Conservation (phyloP, 1,139 yeast genomes). For the Hansenula sp. region DNA sequence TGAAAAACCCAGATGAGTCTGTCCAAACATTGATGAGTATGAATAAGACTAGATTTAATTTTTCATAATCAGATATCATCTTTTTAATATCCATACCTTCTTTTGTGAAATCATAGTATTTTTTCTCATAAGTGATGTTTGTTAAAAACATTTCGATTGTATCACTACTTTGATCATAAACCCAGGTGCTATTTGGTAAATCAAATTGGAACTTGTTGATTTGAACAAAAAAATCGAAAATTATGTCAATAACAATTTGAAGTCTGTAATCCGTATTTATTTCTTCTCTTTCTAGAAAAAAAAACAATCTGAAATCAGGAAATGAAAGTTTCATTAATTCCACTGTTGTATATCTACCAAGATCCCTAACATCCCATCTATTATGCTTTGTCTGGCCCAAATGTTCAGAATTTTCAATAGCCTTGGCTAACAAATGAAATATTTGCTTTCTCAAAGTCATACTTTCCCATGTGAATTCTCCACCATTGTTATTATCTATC, state of each 20-base stretch:
- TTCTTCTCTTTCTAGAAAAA: constrained; percentile 4
- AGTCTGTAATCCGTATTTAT: constrained; percentile 8
- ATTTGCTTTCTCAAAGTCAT: constrained; percentile 13
- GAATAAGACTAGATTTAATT: constrained; percentile 9
- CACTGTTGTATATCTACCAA: not conserved
- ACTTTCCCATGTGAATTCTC: constrained; percentile 9
- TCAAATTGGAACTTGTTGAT: constrained; percentile 6
- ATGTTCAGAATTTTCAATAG: constrained; percentile 1
- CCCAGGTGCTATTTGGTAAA: constrained; percentile 6
- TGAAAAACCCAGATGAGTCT: constrained; percentile 4
- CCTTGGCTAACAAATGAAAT: constrained; percentile 7
- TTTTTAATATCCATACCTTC: constrained; percentile 3
- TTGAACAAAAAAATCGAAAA: constrained; percentile 5
- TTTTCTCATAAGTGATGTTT: constrained; percentile 9
- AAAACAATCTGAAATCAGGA: constrained; percentile 12
- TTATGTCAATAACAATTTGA: constrained; percentile 2
- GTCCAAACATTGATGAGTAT: constrained; percentile 15
- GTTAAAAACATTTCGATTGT: constrained; percentile 8
- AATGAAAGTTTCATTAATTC: constrained; percentile 2
- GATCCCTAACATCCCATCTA: not conserved
- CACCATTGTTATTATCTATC: not conserved
- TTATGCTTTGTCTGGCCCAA: not conserved
- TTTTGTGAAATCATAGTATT: constrained; percentile 6
- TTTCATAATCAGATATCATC: constrained; percentile 11
- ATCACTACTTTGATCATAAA: not conserved